These are phyloP conservation scores for Claviceps digitariae DNA, from an alignment of 2,329 filamentous ascomycete genomes.

Conservation along the genomic window DNA sequence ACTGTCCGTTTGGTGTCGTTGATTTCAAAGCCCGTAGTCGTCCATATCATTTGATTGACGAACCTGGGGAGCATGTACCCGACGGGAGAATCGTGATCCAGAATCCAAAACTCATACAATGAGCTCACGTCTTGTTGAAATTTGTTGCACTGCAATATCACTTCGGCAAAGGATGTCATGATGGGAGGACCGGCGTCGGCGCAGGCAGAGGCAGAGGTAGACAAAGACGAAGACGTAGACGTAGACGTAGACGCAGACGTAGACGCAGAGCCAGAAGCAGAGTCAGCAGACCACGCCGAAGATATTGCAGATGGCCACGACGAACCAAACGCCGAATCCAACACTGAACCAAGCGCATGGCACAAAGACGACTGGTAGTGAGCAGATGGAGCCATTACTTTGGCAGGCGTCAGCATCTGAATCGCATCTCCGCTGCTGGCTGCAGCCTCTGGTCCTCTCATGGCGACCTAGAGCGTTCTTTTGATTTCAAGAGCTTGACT, in stretches of 20 bases:
- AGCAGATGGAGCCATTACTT: not conserved
- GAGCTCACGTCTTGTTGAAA: slow-evolving; percentile 6
- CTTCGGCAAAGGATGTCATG: slow-evolving; percentile 8
- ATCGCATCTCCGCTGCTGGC: not conserved
- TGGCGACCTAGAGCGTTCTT: not conserved
- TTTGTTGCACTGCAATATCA: slow-evolving; percentile 15
- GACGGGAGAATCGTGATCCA: slow-evolving; percentile 10
- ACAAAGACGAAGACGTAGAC: too few species aligned
- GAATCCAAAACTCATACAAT: slow-evolving; percentile 13
- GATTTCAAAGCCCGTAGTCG: slow-evolving; percentile 9
- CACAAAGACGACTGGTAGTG: not conserved
- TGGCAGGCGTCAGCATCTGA: not conserved
- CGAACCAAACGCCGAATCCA: not conserved
- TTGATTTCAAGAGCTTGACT: not conserved
- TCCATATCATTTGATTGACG: slow-evolving; percentile 11
- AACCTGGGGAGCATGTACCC: slow-evolving; percentile 15
- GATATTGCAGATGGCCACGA: not conserved
- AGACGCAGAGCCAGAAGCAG: too few species aligned
- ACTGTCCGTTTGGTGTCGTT: slow-evolving; percentile 8
- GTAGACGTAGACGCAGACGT: too few species aligned
- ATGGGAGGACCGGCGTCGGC: too few species aligned
- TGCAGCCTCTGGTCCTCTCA: not conserved
- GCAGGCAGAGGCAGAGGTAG: not conserved
- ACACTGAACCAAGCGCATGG: not conserved
- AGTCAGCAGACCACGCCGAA: not conserved